These are phyloP conservation scores for Debaryomyces hansenii DNA, from an alignment of 805 yeast genomes.

Conservation along the genomic window DNA sequence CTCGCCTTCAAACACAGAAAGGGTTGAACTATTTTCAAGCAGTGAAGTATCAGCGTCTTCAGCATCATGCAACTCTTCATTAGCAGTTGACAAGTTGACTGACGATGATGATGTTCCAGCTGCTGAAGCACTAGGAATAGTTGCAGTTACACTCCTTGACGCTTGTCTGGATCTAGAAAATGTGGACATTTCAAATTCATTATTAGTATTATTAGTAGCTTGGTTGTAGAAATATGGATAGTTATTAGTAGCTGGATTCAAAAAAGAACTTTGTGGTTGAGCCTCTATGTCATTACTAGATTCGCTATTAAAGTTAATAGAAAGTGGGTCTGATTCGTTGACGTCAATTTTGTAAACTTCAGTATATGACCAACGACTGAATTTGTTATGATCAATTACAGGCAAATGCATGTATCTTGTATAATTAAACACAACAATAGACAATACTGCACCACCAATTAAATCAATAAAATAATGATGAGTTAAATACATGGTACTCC, in stretches of 20 bases:
- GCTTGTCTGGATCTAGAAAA: slow-evolving; percentile 29
- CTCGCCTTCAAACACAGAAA: slow-evolving; percentile 37
- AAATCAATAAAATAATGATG: slow-evolving; percentile 95
- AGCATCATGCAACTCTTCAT: slow-evolving; percentile 7
- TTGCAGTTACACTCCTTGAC: slow-evolving; percentile 18
- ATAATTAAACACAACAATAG: slow-evolving; percentile 66
- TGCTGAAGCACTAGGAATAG: slow-evolving; percentile 8
- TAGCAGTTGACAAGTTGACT: slow-evolving; percentile 6
- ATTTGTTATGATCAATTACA: slow-evolving; percentile 45
- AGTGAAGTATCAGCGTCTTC: slow-evolving; percentile 22
- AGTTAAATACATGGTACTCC: slow-evolving; percentile 96
- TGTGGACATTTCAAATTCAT: slow-evolving; percentile 21
- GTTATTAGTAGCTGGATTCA: slow-evolving; percentile 1
- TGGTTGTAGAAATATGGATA: slow-evolving; percentile 4
- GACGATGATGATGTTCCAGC: slow-evolving; percentile 16
- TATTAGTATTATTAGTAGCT: slow-evolving; percentile 3
- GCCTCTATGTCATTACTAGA: slow-evolving; percentile 6
- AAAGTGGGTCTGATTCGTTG: slow-evolving; percentile 32
- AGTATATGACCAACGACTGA: slow-evolving; percentile 71
- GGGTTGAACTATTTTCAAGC: slow-evolving; percentile 36
- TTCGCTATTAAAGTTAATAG: slow-evolving; percentile 6
- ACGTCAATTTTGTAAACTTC: slow-evolving; percentile 27
- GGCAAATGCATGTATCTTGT: slow-evolving; percentile 74
- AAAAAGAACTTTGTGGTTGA: not conserved
- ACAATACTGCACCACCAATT: slow-evolving; percentile 88